phyloP scores from a whole-genome alignment of 805 yeast genomes.

The Myxozyma kluyveri region DNA sequence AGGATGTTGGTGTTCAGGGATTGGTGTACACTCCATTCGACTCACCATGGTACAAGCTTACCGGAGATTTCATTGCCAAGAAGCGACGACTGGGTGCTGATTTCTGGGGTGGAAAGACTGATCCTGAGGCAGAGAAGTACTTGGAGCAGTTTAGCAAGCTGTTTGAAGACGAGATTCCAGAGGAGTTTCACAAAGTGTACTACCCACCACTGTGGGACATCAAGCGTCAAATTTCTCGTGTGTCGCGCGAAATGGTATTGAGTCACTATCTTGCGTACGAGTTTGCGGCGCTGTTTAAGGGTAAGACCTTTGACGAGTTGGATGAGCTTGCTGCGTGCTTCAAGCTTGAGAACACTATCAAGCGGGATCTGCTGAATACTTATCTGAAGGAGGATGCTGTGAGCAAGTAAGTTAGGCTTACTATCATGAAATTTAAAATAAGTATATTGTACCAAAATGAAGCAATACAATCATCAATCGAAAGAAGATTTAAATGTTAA shows the following conservation, averaged over 20 bases:
- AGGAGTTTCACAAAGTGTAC: conserved; percentile 41
- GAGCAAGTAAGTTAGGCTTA: too few species aligned
- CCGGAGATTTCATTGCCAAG: conserved; percentile 45
- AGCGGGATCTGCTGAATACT: conserved; percentile 46
- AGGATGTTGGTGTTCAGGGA: conserved; percentile 54
- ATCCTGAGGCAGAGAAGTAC: conserved; percentile 41
- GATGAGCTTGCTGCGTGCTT: conserved; percentile 53
- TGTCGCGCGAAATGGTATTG: conserved; percentile 46
- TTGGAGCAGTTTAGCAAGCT: conserved; percentile 43
- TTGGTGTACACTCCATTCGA: conserved; percentile 48
- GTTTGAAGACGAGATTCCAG: conserved; percentile 44
- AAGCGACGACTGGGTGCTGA: conserved; percentile 49
- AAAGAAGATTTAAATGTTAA: too few species aligned
- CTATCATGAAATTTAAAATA: too few species aligned
- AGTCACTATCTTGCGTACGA: conserved; percentile 47
- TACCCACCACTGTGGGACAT: conserved; percentile 47
- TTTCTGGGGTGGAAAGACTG: conserved; percentile 49
- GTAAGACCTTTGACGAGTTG: conserved; percentile 45
- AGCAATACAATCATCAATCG: too few species aligned
- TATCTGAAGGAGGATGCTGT: conserved; percentile 6
- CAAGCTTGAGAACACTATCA: conserved; percentile 47
- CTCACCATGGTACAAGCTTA: conserved; percentile 45
- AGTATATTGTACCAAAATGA: too few species aligned
- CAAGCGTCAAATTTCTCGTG: conserved; percentile 42
- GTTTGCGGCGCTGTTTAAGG: conserved; percentile 47